Base-by-base conservation (phyloP, 1,284 basidiomycete genomes). In the Flammula alnicola region DNA sequence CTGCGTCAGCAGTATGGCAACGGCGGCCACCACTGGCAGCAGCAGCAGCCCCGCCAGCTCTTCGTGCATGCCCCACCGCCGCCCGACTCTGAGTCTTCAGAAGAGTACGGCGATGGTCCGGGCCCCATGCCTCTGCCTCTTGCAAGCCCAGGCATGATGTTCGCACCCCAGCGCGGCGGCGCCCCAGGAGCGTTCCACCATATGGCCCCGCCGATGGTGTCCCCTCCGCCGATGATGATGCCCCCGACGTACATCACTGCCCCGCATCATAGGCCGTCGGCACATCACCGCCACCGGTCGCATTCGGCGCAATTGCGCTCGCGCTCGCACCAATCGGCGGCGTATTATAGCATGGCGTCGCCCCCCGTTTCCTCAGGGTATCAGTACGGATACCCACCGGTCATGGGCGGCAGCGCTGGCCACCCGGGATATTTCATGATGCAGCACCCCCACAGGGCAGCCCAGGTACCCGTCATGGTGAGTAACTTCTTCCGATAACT, bases 81-180 rank as follows among this genome's bases (percentile, higher is more conserved):
- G 47, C 54, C n/a, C 0, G 61, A 52, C 27, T 60, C 58, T 14
- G 50, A 40, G 12, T 60, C 58, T 1, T 56, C 55, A 4, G 57
- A 56, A 12, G 48, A 47, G 20, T 58, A 59, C 37, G 57, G 48
- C 22, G 46, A 46, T 7, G 58, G 54, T n/a, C 60, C 62, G 22
- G 58, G 60, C 2, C 60, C 57, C 17, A 59, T 60, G 57, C 59
- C 59, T 10, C 43, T 56, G n/a, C n/a, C n/a, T n/a, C n/a, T n/a
- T n/a, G n/a, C n/a, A n/a, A n/a, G n/a, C n/a, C n/a, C n/a, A n/a
- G n/a, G n/a, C n/a, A n/a, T n/a, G n/a, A n/a, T n/a, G n/a, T n/a
- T n/a, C n/a, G n/a, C n/a, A n/a, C 56, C 53, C 25, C 48, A 51
- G 7, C 47, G 39, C 19, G 10, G 41, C 32, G 20, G 16, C 35